phyloP scores from a whole-genome alignment of 2,329 filamentous ascomycete species.

The Colletotrichum lini region DNA sequence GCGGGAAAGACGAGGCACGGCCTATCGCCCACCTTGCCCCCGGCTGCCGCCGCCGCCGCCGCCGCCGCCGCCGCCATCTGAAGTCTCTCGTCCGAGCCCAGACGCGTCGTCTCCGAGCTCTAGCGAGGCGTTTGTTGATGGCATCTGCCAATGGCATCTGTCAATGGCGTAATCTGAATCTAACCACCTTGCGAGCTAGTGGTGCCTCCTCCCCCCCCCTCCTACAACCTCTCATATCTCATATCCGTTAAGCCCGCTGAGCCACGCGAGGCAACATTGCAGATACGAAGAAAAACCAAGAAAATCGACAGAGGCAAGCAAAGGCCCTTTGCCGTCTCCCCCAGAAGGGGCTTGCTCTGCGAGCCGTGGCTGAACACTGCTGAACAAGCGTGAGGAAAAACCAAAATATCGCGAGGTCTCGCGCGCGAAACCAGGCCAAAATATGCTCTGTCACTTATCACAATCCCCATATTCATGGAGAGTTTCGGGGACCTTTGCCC shows the following conservation, averaged over 20 bases:
- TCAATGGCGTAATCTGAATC: neutral
- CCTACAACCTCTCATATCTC: neutral
- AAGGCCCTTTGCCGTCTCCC: neutral
- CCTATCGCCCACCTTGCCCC: neutral
- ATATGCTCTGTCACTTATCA: slow-evolving; percentile 15
- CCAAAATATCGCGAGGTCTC: slow-evolving; percentile 4
- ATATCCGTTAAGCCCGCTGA: slow-evolving; percentile 17
- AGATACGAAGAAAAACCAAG: slow-evolving; percentile 33
- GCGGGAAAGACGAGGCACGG: slow-evolving; percentile 14
- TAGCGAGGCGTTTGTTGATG: neutral
- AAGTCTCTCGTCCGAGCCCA: neutral
- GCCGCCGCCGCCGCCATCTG: too few relatives aligned
- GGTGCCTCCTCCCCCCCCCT: neutral
- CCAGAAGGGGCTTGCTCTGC: slow-evolving; percentile 3
- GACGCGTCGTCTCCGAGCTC: slow-evolving; percentile 15
- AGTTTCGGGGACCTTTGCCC: neutral
- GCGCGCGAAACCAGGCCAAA: neutral
- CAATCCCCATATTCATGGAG: neutral
- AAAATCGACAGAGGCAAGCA: neutral
- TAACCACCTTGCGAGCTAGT: neutral
- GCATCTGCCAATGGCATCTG: slow-evolving; percentile 5
- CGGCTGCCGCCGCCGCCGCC: neutral
- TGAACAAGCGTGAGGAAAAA: slow-evolving; percentile 3
- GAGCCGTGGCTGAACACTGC: neutral
- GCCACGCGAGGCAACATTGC: slow-evolving; percentile 24